Evolutionary conservation across 1,284 basidiomycete species (phyloP).

Genomic region (Ganoderma meredithae): DNA sequence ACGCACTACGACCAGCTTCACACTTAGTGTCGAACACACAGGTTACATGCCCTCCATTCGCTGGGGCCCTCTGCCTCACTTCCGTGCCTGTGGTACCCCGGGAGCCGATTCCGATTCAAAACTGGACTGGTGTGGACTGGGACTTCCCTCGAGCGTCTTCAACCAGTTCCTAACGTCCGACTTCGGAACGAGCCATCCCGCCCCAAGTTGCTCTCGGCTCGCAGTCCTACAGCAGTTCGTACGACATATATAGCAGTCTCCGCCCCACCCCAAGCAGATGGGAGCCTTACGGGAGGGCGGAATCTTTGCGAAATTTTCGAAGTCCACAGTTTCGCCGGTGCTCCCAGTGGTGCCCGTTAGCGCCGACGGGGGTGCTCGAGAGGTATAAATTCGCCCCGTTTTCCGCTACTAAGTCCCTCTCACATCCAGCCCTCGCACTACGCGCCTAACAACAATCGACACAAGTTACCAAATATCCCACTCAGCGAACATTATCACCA

Average conservation of each 20-base stretch:
- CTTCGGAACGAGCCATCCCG: neutral
- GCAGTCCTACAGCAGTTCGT: neutral
- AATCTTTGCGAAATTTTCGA: neutral
- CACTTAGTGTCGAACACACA: neutral
- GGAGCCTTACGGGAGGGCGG: neutral
- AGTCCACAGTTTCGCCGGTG: neutral
- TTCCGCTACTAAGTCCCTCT: neutral
- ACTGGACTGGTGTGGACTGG: neutral
- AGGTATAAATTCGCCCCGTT: conserved; percentile 6
- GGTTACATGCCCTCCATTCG: neutral
- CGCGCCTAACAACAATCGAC: neutral
- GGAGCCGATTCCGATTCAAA: neutral
- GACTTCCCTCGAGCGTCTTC: neutral
- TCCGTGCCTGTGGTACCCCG: too few species aligned
- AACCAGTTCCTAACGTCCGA: neutral
- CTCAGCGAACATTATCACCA: neutral
- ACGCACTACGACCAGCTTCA: too few species aligned
- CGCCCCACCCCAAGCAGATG: neutral
- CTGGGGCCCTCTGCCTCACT: too few species aligned
- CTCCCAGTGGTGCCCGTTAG: neutral
- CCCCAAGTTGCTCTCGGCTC: neutral
- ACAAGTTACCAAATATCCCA: neutral
- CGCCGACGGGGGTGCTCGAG: neutral
- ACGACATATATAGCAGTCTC: neutral
- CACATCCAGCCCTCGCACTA: neutral